Conservation (phyloP, 257 asterid species). For the Ilex asprella region DNA sequence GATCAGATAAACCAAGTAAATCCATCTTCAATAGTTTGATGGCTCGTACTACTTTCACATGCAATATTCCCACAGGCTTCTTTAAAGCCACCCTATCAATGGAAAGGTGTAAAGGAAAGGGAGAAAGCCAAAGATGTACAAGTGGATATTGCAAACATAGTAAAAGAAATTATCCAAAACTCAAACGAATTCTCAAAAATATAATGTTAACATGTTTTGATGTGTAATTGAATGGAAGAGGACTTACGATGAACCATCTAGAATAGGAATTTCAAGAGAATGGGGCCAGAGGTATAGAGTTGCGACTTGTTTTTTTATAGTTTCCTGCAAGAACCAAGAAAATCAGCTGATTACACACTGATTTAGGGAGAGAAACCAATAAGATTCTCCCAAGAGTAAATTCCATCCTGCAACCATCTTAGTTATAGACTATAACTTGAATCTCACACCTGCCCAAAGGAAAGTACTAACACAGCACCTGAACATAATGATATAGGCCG, state of each 20-base stretch:
- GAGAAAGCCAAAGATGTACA: not conserved
- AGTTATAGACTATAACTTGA: not conserved
- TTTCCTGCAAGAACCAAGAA: slow-evolving; percentile 42
- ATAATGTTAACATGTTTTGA: not conserved
- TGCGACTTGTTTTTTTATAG: slow-evolving; percentile 59
- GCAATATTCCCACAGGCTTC: slow-evolving; percentile 89
- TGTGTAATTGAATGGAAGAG: slow-evolving; percentile 1
- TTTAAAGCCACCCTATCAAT: slow-evolving; percentile 46
- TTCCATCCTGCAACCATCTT: not conserved
- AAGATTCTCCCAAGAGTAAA: not conserved
- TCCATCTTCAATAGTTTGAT: slow-evolving; percentile 82
- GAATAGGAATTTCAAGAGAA: slow-evolving; percentile 71
- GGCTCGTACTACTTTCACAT: slow-evolving; percentile 72
- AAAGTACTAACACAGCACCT: slow-evolving; percentile 30
- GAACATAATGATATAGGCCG: slow-evolving; percentile 73
- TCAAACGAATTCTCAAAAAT: not conserved
- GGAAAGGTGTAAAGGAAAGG: not conserved
- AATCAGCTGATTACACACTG: slow-evolving; percentile 1
- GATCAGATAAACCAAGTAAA: slow-evolving; percentile 81
- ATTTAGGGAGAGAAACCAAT: not conserved
- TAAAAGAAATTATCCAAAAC: not conserved
- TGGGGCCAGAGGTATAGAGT: slow-evolving; percentile 80
- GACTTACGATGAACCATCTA: slow-evolving; percentile 71
- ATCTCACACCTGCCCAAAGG: not conserved
- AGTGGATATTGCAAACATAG: not conserved